Evolutionary conservation across 352 stramenopile species (phyloP), one percentile per base, ranked within the genome.

Genomic region (Vaucheria bursata): DNA sequence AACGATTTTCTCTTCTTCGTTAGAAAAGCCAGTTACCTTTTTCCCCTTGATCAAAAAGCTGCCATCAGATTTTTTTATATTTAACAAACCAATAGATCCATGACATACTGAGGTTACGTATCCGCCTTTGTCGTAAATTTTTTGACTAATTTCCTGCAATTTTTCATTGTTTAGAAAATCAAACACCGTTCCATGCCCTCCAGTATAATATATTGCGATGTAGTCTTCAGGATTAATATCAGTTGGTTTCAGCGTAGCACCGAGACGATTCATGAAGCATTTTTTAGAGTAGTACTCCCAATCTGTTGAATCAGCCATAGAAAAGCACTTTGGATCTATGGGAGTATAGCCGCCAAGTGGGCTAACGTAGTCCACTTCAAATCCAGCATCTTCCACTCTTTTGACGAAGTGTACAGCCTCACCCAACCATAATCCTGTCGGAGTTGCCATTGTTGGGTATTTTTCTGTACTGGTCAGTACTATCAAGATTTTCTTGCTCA

Each of bases 1-100:
- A 36, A 80, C 75, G 67, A 49, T 33, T 79, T 31, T 68, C 64
- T 80, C 75, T 36, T 80, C 75, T 1, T n/a, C 68, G 64, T 80
- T 68, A 29, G 75, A 75, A 52, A 80, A 80, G n/a, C 75, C 75
- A 34, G 75, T 80, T 37, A 80, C 69, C 32, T 73, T 65, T 68
- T 78, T 78, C 18, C 75, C 75, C 34, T 49, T 35, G 49, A 80
- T 68, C 2, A 80, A 70, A 34, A 1, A 38, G 35, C 67, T 37
- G 25, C 75, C 75, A 37, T 80, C 75, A 1, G 75, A 52, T 1
- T 52, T 32, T 18, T 72, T 73, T 36, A 68, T 68, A 29, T 68
- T 68, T 18, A 80, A 49, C 33, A 80, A 73, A 45, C 67, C 75
- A 12, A 49, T 74, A 35, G 75, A 49, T 32, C 75, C 75, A 37